A percentile compares a stretch with the other conserved stretches of the same genome.
Evolutionary conservation across 257 asterid species (phyloP).

Genomic region (Lithospermum erythrorhizon): DNA sequence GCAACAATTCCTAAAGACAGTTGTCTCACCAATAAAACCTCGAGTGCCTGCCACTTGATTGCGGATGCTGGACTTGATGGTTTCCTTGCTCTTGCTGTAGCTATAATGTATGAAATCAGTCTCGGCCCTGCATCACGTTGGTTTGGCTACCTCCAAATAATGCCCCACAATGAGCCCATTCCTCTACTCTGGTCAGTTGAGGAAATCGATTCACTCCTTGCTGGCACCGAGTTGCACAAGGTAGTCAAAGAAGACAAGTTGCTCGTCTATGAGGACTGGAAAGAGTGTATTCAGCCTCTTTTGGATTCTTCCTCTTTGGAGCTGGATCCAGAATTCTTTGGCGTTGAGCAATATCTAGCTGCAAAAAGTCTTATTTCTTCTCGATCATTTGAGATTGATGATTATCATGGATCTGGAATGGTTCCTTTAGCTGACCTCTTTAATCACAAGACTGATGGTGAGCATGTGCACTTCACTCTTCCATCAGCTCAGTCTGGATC

Average conservation of each 20-base stretch:
- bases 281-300: slow-evolving; percentile 67
- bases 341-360: slow-evolving; percentile 54
- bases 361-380: slow-evolving; percentile 84
- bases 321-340: slow-evolving; percentile 46
- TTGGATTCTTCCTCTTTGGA: slow-evolving; percentile 24
- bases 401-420: slow-evolving; percentile 81
- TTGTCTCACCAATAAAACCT: slow-evolving; percentile 68
- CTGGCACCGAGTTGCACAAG: slow-evolving; percentile 80
- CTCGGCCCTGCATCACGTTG: slow-evolving; percentile 63
- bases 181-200: slow-evolving; percentile 67
- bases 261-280: slow-evolving; percentile 69
- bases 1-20: slow-evolving; percentile 77
- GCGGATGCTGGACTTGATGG: slow-evolving; percentile 78
- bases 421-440: slow-evolving; percentile 98
- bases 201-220: slow-evolving; percentile 62
- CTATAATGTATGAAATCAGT: slow-evolving; percentile 79
- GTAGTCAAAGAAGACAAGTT: slow-evolving; percentile 65
- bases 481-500: slow-evolving; percentile 42
- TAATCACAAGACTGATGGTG: slow-evolving; percentile 90
- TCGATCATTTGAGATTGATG: slow-evolving; percentile 71
- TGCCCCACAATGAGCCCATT: slow-evolving; percentile 67
- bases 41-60: slow-evolving; percentile 49
- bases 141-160: slow-evolving; percentile 62
- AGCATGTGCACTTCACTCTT: slow-evolving; percentile 82
- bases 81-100: slow-evolving; percentile 52